Evolutionary conservation across 768 basidiomycete genomes (phyloP), one percentile per base, ranked within the genome.

Genomic region (Scleroderma bovista): DNA sequence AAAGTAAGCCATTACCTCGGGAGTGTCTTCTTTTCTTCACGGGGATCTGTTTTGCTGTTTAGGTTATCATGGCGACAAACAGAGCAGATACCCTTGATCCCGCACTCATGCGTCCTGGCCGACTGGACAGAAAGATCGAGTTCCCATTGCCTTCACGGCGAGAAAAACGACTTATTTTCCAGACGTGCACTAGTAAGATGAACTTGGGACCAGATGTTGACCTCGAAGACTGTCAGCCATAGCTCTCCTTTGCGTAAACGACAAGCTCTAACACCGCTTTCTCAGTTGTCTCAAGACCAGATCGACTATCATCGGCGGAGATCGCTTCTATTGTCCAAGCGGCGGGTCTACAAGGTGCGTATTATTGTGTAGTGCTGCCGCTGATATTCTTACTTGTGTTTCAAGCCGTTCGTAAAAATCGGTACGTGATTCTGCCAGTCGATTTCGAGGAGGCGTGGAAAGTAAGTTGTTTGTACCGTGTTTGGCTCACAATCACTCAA

Each of bases 371-470:
- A 34, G 13, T 13, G 31, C 33, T 56, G 39, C 60, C 48, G 39
- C 19, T 46, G 11, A 17, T 26, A 5, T 13, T 43, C 47, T 40
- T 16, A 37, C 51, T 59, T 26, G 22, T 19, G 33, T 43, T 51
- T 36, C 37, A 57, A 93, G 94, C 94, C 57, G 95, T 98, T 15
- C 86, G 95, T 51, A 97, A 97, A 75, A 97, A 98, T 69, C 87
- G 95, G 62, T 99, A 99, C 72, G 82, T 99, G 41, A 94, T 99
- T 63, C 74, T 98, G 19, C 95, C 96, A 0, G 81, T 87, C 13
- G 96, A 99, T 78, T 98, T 99, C 61, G 96, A 99, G 66, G 95
- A 98, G 69, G 93, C 93, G 64, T 99, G 94, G 94, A 98, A 97
- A 79, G 93, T 95, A 57, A 62, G 89, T 80, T 78, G 56, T 82